Percentiles rank a stretch among this genome's conserved stretches.
Conservation (phyloP, 371 early-diverging fungal genomes). For the Blyttiomyces sp. region DNA sequence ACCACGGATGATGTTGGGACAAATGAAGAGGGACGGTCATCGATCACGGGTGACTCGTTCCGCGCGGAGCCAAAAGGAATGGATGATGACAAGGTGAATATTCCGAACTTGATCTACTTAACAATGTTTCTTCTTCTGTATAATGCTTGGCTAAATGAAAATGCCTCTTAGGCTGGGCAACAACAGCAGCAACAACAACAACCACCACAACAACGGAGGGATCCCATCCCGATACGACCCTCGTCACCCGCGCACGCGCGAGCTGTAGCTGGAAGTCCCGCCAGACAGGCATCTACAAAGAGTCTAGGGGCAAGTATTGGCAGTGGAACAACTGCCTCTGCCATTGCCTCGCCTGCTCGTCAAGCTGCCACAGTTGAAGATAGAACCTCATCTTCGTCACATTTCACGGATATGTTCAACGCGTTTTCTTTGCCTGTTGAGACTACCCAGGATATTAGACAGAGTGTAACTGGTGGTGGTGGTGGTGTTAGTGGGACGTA, state of each 20-base stretch:
- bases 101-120: too few species aligned
- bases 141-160: too few species aligned
- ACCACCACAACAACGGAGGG: background rate
- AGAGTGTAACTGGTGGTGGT: too few species aligned
- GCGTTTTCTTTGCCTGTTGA: background rate
- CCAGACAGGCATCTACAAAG: background rate
- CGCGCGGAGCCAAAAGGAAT: background rate
- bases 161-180: too few species aligned
- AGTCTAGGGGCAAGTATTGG: too few species aligned
- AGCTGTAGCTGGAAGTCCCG: background rate
- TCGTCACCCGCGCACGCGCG: background rate
- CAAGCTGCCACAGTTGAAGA: background rate
- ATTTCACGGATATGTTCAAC: constrained; percentile 6
- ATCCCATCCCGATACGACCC: background rate
- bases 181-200: background rate
- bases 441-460: too few species aligned
- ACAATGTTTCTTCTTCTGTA: background rate
- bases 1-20: background rate
- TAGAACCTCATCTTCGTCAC: too few species aligned
- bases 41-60: background rate
- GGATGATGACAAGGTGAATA: background rate
- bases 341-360: constrained; percentile 1
- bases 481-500: too few species aligned
- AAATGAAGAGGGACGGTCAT: background rate
- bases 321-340: background rate